Evolutionary conservation across 2,329 filamentous ascomycete species (phyloP).

Genomic region (Delphinella strobiligena): DNA sequence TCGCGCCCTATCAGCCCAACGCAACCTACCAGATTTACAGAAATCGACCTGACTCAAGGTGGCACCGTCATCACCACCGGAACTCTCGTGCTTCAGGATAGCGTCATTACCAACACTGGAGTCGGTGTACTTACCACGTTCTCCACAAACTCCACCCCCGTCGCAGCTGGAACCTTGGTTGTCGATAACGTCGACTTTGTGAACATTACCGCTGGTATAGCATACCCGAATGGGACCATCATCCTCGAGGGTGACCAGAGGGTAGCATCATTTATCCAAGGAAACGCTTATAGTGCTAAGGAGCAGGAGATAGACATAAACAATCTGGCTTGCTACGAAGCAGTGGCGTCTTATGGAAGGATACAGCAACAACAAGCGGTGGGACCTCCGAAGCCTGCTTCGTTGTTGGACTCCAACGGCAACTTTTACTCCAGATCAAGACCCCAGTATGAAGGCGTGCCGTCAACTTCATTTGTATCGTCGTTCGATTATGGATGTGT

Average conservation of each 20-base stretch:
- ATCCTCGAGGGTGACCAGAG: constrained; percentile 55
- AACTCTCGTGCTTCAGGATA: constrained; percentile 61
- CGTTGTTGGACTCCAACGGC: constrained; percentile 11
- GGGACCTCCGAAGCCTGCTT: constrained; percentile 10
- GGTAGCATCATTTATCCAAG: constrained; percentile 59
- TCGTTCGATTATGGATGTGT: constrained; percentile 42
- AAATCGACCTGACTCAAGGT: constrained; percentile 53
- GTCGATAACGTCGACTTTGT: constrained; percentile 72
- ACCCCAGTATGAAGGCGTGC: constrained; percentile 32
- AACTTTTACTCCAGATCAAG: constrained; percentile 14
- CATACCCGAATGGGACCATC: constrained; percentile 37
- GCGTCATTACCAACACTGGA: constrained; percentile 54
- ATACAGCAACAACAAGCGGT: constrained; percentile 10
- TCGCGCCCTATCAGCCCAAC: constrained; percentile 25
- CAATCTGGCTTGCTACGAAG: constrained; percentile 18
- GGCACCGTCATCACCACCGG: constrained; percentile 51
- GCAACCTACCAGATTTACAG: constrained; percentile 29
- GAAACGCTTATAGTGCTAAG: constrained; percentile 48
- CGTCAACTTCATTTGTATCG: constrained; percentile 56
- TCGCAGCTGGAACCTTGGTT: constrained; percentile 60
- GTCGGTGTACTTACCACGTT: constrained; percentile 59
- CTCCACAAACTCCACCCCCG: constrained; percentile 40
- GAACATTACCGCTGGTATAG: constrained; percentile 52
- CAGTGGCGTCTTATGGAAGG: constrained; percentile 15
- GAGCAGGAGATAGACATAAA: constrained; percentile 19